These are phyloP conservation scores for Colletotrichum musicola DNA, from an alignment of 2,329 filamentous ascomycete genomes.

Conservation along the genomic window DNA sequence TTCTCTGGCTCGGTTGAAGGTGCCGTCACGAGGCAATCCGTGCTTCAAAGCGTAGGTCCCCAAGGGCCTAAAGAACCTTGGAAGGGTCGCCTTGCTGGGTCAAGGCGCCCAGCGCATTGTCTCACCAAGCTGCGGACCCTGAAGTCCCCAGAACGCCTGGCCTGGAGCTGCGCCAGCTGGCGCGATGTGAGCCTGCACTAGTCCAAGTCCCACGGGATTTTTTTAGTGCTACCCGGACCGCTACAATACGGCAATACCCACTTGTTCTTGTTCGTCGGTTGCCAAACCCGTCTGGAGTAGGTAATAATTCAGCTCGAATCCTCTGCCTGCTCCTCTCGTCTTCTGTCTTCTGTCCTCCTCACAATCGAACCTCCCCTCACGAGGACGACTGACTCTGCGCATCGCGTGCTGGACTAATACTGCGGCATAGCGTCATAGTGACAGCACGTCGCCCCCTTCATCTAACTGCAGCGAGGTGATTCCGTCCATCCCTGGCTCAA, in stretches of 20 bases:
- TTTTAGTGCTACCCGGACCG: constrained; percentile 14
- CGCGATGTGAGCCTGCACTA: not conserved
- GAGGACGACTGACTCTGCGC: not conserved
- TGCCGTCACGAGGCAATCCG: not conserved
- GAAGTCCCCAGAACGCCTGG: constrained; percentile 3
- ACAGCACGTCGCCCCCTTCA: constrained; percentile 37
- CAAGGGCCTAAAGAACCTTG: too few relatives aligned
- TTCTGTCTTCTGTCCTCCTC: not conserved
- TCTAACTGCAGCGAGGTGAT: constrained; percentile 25
- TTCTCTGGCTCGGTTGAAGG: not conserved
- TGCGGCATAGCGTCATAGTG: constrained; percentile 32
- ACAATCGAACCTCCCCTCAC: not conserved
- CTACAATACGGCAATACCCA: not conserved
- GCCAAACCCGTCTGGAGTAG: constrained; percentile 1
- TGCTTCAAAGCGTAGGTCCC: too few relatives aligned
- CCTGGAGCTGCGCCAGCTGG: not conserved
- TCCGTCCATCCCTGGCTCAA: constrained; percentile 31
- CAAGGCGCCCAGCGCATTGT: constrained; percentile 15
- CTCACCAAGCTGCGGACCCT: constrained; percentile 6
- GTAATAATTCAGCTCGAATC: constrained; percentile 11
- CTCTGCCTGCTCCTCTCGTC: not conserved
- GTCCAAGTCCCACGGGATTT: constrained; percentile 10
- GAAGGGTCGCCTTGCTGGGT: not conserved
- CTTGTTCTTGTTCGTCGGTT: constrained; percentile 26
- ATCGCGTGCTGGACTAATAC: constrained; percentile 26